Conservation (phyloP, 2,329 filamentous ascomycete species). For the Neofusicoccum umdonicola region DNA sequence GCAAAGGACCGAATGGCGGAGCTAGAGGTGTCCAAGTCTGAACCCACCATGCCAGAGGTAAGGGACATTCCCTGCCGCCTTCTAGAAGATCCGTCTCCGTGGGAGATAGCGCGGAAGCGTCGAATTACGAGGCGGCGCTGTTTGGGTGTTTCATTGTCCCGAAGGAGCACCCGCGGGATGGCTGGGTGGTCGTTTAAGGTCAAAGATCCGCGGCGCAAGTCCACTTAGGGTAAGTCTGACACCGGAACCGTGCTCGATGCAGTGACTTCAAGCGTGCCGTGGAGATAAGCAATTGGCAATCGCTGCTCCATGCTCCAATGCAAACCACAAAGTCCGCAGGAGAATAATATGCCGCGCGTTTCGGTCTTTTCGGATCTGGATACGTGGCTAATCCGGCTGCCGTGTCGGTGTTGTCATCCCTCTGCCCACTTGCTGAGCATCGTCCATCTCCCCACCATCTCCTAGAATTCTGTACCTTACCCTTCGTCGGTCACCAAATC, state of each 20-base stretch:
- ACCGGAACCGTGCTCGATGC: slow-evolving; percentile 4
- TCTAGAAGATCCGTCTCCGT: not conserved
- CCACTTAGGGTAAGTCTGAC: not conserved
- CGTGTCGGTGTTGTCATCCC: too few species aligned
- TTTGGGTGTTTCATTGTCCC: not conserved
- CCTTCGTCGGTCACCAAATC: too few species aligned
- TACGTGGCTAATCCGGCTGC: not conserved
- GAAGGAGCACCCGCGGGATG: not conserved
- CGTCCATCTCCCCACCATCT: too few species aligned
- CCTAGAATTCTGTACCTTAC: too few species aligned
- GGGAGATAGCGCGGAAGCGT: not conserved
- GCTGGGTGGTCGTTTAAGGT: not conserved
- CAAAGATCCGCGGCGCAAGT: not conserved
- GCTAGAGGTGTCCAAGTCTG: not conserved
- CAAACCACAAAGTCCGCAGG: not conserved
- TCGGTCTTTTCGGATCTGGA: not conserved
- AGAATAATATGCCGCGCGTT: not conserved
- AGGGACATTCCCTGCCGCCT: not conserved
- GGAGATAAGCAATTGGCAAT: slow-evolving; percentile 7
- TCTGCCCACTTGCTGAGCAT: too few species aligned
- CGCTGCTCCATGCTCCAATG: not conserved
- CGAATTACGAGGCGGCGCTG: not conserved
- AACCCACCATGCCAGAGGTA: not conserved
- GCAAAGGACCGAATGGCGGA: slow-evolving; percentile 7
- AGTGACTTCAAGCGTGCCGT: not conserved